phyloP scores from a whole-genome alignment of 352 stramenopile species.

The Globisporangium alternatum region DNA sequence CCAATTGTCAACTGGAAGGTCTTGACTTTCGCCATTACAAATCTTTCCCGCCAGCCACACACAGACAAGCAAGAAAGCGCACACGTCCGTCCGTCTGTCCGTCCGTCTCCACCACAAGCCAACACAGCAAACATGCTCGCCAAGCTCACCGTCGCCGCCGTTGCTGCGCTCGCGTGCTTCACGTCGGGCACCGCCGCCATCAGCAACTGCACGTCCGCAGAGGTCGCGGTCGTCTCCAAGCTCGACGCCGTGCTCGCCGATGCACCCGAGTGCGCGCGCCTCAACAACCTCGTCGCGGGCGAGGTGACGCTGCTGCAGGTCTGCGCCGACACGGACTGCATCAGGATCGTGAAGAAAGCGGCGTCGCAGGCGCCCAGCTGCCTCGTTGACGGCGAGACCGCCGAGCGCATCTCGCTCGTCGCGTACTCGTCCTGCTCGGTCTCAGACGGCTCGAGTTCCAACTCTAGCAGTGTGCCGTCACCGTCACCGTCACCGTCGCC shows the following conservation, averaged over 20 bases:
- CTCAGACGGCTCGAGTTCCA: neutral
- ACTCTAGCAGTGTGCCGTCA: neutral
- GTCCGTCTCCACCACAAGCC: neutral
- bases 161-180: neutral
- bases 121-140: neutral
- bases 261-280: constrained; percentile 12
- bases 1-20: neutral
- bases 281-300: constrained; percentile 17
- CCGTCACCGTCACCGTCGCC: constrained; percentile 2
- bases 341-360: constrained; percentile 17
- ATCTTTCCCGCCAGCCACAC: neutral
- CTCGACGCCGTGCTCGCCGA: constrained; percentile 14
- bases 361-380: constrained; percentile 13
- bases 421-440: constrained; percentile 14
- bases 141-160: neutral
- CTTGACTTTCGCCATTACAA: neutral
- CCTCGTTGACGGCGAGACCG: constrained; percentile 9
- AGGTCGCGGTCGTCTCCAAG: constrained; percentile 5
- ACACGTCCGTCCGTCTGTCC: neutral
- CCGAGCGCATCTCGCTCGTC: constrained; percentile 14
- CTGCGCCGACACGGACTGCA: constrained; percentile 14
- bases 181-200: neutral
- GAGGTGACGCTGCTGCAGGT: constrained; percentile 15
- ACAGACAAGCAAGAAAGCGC: neutral
- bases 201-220: constrained; percentile 15